Base-by-base conservation (phyloP, 192 early-diverging fungal genomes). In the Coemansia guatemalensis region DNA sequence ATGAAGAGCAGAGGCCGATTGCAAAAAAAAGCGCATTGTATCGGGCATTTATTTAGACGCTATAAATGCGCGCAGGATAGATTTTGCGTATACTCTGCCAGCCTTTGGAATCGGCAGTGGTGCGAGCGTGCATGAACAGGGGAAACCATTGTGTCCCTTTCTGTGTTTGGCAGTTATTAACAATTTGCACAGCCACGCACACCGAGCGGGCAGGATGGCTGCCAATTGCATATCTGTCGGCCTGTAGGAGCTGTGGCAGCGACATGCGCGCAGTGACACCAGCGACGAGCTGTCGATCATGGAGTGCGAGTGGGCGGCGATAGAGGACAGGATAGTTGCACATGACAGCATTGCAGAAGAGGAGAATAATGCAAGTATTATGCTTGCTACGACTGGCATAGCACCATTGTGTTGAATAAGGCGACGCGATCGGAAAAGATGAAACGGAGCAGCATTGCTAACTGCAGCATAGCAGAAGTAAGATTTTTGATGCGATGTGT, bases 191-290 rank as follows among this genome's bases (percentile, higher is more conserved):
- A 44, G 39, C 9, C 39, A 17, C 14, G 9, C 39, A 44, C 39
- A 44, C 14, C 1, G 14, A 14, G 14, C 39, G 39, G 14, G 39
- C 39, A 14, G 14, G 39, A 17, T 9, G 8, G 39, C 39, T 48
- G 17, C n/a, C 60, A 49, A 18, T 39, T 62, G 22, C 22, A 52
- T 52, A 25, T 52, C 25, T 52, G 51, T n/a, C 44, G 41, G 2
- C 14, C 4, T 69, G 60, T 79, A 79, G 76, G 78, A 81, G 69
- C 78, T 81, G 22, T 81, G 78, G 78, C 78, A 81, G 62, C 63
- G 56, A 27, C 78, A 79, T 41, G 57, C 64, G 21, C 69, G 67
- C 64, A 52, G 47, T 7, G 56, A 51, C 48, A 60, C 68, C 11
- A 30, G 26, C 23, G 62, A 48, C 33, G 69, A 66, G 25, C 52